Base-by-base conservation (phyloP, 345 rosid genomes). In the Erysimum cheiranthoides region DNA sequence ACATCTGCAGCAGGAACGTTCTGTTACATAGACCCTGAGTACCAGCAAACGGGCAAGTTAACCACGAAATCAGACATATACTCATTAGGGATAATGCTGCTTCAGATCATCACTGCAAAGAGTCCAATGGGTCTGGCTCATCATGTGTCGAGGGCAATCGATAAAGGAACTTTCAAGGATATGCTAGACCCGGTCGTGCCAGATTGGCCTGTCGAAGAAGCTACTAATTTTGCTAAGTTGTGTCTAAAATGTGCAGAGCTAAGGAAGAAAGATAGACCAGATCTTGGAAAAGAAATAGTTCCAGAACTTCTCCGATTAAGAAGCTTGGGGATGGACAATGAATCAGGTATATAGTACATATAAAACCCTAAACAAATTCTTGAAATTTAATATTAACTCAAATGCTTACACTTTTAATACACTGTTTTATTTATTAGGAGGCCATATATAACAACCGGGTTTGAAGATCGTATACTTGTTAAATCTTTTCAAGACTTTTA, bases 1-100 rank as follows among this genome's bases (percentile, higher is more conserved):
- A 93, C 97, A 73, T 84, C 93, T 34, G 98, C 98, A 40, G 97
- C 97, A 8, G 98, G 98, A 38, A 91, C 98, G 12, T 88, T 93
- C 62, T 91, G 96, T 83, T 93, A 93, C 75, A 91, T 91, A 35
- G 97, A 93, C 75, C 98, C 98, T 0, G 98, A 91, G 78, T 93
- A 93, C 67, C 98, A 93, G 61, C 96, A 91, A 72, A 82, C 98
- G 2, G 98, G 98, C 2, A 88, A 61, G 88, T 75, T 93, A 54
- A 91, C 96, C 28, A 88, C 93, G 13, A 89, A 86, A 78, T 93
- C 98, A 8, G 98, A 91, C 45, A 73, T 86, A 50, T 91, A 88
- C 82, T 93, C 98, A 6, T 63, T 93, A 40, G 98, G 98, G 36
- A 80, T 91, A 80, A 84, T 89, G 96, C 67, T 91, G 14, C 98